phyloP scores from a whole-genome alignment of 306 rosid species.

The Prunus padus region DNA sequence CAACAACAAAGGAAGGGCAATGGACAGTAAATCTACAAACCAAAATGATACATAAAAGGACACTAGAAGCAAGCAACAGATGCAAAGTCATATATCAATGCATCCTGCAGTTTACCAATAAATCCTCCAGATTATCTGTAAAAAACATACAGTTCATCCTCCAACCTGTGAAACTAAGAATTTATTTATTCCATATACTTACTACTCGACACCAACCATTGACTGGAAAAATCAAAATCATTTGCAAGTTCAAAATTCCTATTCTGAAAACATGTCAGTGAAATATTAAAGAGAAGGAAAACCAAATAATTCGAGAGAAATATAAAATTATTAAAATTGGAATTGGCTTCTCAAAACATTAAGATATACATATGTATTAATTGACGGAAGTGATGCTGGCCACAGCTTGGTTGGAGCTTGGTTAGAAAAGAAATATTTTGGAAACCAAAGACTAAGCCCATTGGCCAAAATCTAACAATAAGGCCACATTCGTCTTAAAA shows the following conservation, averaged over 20 bases:
- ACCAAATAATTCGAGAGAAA: neutral
- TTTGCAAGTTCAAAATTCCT: neutral
- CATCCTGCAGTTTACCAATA: neutral
- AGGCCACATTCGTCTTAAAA: no score
- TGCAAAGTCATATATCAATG: neutral
- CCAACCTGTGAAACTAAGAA: neutral
- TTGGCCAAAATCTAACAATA: no score
- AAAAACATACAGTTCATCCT: neutral
- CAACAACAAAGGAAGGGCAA: neutral
- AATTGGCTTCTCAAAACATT: no score
- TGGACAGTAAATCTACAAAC: neutral
- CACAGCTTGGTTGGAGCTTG: no score
- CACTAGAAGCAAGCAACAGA: neutral
- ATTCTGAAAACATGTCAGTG: neutral
- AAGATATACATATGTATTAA: no score
- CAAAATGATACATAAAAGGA: neutral
- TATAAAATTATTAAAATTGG: neutral
- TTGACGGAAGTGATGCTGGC: no score
- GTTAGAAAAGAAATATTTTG: no score
- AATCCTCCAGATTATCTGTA: neutral
- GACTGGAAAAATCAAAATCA: neutral
- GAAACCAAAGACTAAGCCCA: no score
- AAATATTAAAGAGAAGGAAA: neutral
- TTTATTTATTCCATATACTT: neutral
- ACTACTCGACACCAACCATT: neutral